Evolutionary conservation across 2,329 filamentous ascomycete species (phyloP).

Genomic region (Alternaria gansuensis): DNA sequence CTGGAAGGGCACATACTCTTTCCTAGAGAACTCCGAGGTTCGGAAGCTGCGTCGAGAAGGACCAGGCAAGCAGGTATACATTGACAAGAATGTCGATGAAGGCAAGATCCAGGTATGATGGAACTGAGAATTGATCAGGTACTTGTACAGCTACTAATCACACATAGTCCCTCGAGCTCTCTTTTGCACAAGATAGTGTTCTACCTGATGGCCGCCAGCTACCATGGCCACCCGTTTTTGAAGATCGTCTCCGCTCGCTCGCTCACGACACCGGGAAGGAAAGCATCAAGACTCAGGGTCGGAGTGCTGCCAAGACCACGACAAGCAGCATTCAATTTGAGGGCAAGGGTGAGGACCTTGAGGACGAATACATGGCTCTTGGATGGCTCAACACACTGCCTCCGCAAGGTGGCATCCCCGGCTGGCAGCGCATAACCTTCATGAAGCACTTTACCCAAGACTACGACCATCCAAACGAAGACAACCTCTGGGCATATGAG

Average conservation of each 20-base stretch:
- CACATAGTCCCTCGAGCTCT: slow-evolving; percentile 46
- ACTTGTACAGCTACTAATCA: slow-evolving; percentile 22
- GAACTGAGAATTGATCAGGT: background rate
- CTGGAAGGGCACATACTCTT: slow-evolving; percentile 64
- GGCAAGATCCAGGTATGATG: slow-evolving; percentile 42
- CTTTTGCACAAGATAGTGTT: slow-evolving; percentile 32
- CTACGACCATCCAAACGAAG: slow-evolving; percentile 39
- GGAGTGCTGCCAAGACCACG: slow-evolving; percentile 16
- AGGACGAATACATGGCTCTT: slow-evolving; percentile 44
- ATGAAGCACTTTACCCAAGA: slow-evolving; percentile 60
- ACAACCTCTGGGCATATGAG: slow-evolving; percentile 60
- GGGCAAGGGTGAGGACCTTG: slow-evolving; percentile 52
- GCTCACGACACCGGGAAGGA: slow-evolving; percentile 22
- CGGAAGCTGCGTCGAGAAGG: slow-evolving; percentile 35
- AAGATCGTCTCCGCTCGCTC: slow-evolving; percentile 52
- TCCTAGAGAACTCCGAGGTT: slow-evolving; percentile 41
- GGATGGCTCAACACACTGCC: slow-evolving; percentile 63
- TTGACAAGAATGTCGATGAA: slow-evolving; percentile 46
- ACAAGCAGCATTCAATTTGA: slow-evolving; percentile 48
- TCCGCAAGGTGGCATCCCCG: slow-evolving; percentile 58
- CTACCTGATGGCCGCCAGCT: slow-evolving; percentile 24
- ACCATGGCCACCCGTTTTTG: slow-evolving; percentile 54
- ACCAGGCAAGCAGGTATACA: slow-evolving; percentile 28
- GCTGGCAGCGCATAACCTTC: slow-evolving; percentile 64
- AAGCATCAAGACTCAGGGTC: slow-evolving; percentile 23